Base-by-base conservation (phyloP, 805 yeast species). In the Ascoidea tarda region DNA sequence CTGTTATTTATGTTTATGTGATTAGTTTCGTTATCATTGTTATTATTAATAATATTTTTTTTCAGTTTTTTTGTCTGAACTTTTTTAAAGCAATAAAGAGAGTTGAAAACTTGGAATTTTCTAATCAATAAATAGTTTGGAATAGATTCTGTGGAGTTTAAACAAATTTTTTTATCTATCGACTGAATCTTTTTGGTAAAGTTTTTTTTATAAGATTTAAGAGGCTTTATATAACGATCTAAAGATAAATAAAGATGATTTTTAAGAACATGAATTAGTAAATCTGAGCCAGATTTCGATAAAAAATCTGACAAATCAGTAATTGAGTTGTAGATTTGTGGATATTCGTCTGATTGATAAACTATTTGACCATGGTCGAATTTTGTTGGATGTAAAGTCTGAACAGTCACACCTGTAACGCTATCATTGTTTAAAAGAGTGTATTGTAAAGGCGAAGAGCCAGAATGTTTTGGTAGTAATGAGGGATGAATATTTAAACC, bases 401-500 rank as follows among this genome's bases (percentile, higher is more conserved):
- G 99, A 0, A 93, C 76, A 0, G 96, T 78, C 16, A 88, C 95
- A 0, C 98, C 99, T 0, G 97, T 84, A 16, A 49, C 54, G 0
- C 56, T 44, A 57, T 84, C 89, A 46, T 73, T 72, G 54, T 84
- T 78, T 60, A 90, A 63, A 10, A 93, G 65, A 0, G 96, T 81
- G 55, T 79, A 74, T 56, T 91, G 98, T 4, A 93, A 67, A 0
- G 99, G 99, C 1, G 96, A 84, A 0, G 97, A 82, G 0, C 99
- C 99, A 2, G 88, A 77, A 59, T 86, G 79, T 49, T 68, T 69
- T 0, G 99, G 99, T 6, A 93, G 72, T 5, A 89, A 63, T 0
- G 96, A 88, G 0, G 99, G 99, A 63, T 93, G 99, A 0, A 93
- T 88, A 62, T 93, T 93, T 32, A 93, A 62, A 0, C 97, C 95